phyloP scores from a whole-genome alignment of 495 filamentous ascomycete genomes.

The Cetradonia linearis region DNA sequence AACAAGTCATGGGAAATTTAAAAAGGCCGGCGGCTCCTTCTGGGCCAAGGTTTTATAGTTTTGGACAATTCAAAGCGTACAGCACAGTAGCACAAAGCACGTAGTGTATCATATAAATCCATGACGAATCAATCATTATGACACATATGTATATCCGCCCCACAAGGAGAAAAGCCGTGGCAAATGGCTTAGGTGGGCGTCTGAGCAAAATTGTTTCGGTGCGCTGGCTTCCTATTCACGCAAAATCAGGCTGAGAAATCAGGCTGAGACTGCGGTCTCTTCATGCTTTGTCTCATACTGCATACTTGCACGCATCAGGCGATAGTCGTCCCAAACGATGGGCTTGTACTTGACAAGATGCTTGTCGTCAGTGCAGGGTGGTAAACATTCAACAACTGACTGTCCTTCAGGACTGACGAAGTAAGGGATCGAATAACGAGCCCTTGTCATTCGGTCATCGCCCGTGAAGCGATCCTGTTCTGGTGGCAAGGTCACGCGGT shows the following conservation, averaged over 20 bases:
- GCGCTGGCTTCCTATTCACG: no score
- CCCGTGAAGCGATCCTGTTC: slow-evolving; percentile 23
- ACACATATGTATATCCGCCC: background rate
- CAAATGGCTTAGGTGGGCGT: background rate
- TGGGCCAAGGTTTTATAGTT: background rate
- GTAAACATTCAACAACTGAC: slow-evolving; percentile 38
- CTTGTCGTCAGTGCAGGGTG: slow-evolving; percentile 42
- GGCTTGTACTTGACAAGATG: slow-evolving; percentile 48
- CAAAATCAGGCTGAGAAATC: no score
- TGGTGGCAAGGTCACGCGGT: slow-evolving; percentile 37
- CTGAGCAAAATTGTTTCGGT: no score
- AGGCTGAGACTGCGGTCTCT: slow-evolving; percentile 5
- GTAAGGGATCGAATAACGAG: slow-evolving; percentile 50
- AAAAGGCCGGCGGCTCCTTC: background rate
- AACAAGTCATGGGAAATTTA: background rate
- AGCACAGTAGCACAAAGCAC: background rate
- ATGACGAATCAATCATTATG: background rate
- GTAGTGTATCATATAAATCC: background rate
- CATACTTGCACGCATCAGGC: slow-evolving; percentile 24
- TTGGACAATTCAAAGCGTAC: background rate
- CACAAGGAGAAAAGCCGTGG: background rate
- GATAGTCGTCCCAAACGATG: slow-evolving; percentile 44
- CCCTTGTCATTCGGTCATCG: slow-evolving; percentile 37
- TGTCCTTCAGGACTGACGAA: slow-evolving; percentile 39
- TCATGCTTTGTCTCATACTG: slow-evolving; percentile 15